Evolutionary conservation across 306 rosid genomes (phyloP), one percentile per base, ranked within the genome.

Genomic region (Glycine soja): DNA sequence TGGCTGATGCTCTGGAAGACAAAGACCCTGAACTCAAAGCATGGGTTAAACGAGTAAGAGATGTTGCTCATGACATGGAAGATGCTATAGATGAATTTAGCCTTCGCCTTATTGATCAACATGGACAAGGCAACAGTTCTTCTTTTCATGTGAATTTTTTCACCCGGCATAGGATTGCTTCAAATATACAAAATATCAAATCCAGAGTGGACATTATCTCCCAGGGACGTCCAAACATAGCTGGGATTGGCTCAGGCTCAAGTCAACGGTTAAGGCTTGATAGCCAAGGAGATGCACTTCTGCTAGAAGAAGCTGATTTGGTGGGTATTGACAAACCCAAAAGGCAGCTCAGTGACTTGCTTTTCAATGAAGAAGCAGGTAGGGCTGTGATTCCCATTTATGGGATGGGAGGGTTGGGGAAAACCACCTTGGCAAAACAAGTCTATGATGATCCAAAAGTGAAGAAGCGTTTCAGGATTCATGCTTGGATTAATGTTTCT

Each of bases 381-480:
- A 69, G 89, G 2, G 53, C 50, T 5, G 92, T 81, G 18, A 82
- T 87, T 78, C 86, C 92, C 5, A 74, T 89, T 64, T 54, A 48
- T 59, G 92, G 90, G 16, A 89, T 89, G 90, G 92, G 92, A 19
- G 92, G 92, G 1, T 12, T 83, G 79, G 92, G 92, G 70, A 89
- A 89, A 38, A 85, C 92, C 40, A 85, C 92, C 14, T 12, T 87
- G 46, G 92, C 86, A 48, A 89, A 89, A 83, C 88, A 87, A 79
- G 87, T 87, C 40, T 89, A 78, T 36, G 90, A 89, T 6, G 88
- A 87, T 43, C 85, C 77, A 54, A 84, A 71, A 50, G 90, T 89
- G 53, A 81, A 81, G 86, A 86, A 81, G 40, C 78, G 82, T 7
- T 89, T 85, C 75, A 72, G 83, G 73, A 80, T 85, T 7, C 90